Percentiles rank a stretch among this genome's conserved stretches.
These are phyloP conservation scores for Boletus reticulatus DNA, from an alignment of 768 basidiomycete species.

Conservation along the genomic window DNA sequence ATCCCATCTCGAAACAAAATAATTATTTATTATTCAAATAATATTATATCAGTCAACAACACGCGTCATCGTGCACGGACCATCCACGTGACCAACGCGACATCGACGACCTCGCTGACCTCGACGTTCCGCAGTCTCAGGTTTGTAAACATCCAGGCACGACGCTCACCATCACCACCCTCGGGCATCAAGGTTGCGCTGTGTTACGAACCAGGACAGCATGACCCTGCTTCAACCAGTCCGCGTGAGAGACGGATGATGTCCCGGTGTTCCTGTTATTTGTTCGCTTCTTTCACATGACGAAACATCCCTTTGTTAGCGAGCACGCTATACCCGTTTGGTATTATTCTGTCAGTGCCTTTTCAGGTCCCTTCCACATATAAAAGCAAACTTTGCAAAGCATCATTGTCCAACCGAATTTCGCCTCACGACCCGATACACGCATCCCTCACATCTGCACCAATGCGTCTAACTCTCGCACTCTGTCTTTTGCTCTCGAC, in stretches of 20 bases:
- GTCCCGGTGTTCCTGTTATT: background rate
- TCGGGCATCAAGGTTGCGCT: too few relatives aligned
- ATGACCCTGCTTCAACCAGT: too few relatives aligned
- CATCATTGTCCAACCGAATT: background rate
- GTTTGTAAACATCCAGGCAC: too few relatives aligned
- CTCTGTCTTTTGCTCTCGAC: constrained; percentile 14
- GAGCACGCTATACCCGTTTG: constrained; percentile 12
- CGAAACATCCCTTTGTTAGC: constrained; percentile 5
- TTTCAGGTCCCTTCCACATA: background rate
- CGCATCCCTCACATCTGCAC: background rate
- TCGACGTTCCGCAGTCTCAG: background rate
- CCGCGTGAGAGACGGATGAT: too few relatives aligned
- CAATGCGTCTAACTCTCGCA: constrained; percentile 19
- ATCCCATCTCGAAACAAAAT: background rate
- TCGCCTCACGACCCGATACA: background rate
- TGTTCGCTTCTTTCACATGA: constrained; percentile 6
- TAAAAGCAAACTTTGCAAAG: background rate
- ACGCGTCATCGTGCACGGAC: constrained; percentile 26
- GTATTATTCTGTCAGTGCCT: constrained; percentile 1
- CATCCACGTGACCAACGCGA: constrained; percentile 23
- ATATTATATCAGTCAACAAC: constrained; percentile 11
- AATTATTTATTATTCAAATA: background rate
- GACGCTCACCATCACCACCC: too few relatives aligned
- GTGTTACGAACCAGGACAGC: too few relatives aligned
- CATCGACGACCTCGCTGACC: too few relatives aligned